Evolutionary conservation across 2,329 filamentous ascomycete genomes (phyloP).

Genomic region (Aureobasidium sp.): DNA sequence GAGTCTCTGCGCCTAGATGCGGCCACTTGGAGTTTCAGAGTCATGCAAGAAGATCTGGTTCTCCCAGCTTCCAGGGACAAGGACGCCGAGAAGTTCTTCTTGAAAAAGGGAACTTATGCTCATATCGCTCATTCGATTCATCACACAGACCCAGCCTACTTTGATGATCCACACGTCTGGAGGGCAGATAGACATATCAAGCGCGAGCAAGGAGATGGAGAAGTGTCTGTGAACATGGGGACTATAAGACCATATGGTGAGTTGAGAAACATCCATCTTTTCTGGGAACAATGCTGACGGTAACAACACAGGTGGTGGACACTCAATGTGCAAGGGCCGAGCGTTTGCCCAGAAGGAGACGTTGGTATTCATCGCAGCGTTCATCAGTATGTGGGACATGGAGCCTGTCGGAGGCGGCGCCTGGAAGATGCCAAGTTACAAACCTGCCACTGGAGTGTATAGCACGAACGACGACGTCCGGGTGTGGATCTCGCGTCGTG

Average conservation of each 20-base stretch:
- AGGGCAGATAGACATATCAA: conserved; percentile 26
- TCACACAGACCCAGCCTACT: conserved; percentile 28
- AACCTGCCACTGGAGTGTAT: conserved; percentile 41
- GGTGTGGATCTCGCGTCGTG: conserved; percentile 39
- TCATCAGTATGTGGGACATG: conserved; percentile 50
- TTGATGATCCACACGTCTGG: conserved; percentile 24
- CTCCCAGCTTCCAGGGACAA: conserved; percentile 27
- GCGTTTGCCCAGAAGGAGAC: conserved; percentile 43
- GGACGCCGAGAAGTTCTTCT: conserved; percentile 20
- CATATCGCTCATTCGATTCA: conserved; percentile 30
- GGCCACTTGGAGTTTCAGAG: conserved; percentile 27
- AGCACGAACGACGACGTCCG: conserved; percentile 44
- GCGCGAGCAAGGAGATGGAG: conserved; percentile 19
- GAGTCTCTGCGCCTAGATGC: conserved; percentile 29
- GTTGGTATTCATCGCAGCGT: conserved; percentile 42
- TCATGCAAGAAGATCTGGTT: conserved; percentile 27
- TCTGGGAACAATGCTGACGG: background rate
- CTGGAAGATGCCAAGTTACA: conserved; percentile 45
- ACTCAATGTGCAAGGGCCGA: conserved; percentile 41
- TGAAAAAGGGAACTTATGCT: conserved; percentile 28
- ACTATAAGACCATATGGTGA: conserved; percentile 38
- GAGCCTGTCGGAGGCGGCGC: conserved; percentile 34
- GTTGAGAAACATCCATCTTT: conserved; percentile 6
- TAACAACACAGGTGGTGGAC: conserved; percentile 33
- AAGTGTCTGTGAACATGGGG: conserved; percentile 30